These are phyloP conservation scores for Solanum okadae DNA, from an alignment of 257 asterid genomes.

Conservation along the genomic window DNA sequence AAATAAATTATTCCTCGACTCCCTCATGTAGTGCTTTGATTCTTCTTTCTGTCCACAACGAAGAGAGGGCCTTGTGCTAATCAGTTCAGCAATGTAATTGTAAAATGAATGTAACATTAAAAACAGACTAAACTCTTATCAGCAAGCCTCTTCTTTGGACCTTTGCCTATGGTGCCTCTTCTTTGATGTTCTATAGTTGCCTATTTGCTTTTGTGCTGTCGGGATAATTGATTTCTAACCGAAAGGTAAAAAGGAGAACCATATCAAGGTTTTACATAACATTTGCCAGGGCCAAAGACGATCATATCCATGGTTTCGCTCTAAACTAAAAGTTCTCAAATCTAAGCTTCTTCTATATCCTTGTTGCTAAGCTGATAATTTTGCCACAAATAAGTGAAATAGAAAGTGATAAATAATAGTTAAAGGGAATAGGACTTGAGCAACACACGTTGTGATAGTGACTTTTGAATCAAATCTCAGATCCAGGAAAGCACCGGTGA, in stretches of 20 bases:
- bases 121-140: background rate
- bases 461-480: conserved; percentile 24
- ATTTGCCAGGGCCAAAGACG: background rate
- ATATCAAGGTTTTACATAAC: background rate
- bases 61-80: background rate
- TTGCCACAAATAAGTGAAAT: background rate
- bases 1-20: background rate
- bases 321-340: background rate
- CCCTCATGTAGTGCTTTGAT: background rate
- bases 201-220: background rate
- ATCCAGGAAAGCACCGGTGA: conserved; percentile 84
- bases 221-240: background rate
- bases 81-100: background rate
- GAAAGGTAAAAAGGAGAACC: background rate
- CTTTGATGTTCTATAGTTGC: background rate
- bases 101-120: background rate
- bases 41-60: background rate
- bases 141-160: background rate
- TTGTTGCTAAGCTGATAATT: background rate
- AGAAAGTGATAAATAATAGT: background rate
- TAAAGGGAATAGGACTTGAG: background rate
- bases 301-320: background rate
- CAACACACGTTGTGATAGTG: background rate
- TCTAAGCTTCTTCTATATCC: background rate
- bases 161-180: background rate